Evolutionary conservation across 805 yeast genomes (phyloP), one percentile per base, ranked within the genome.

Genomic region (Trichomonascus vanleenenianus): DNA sequence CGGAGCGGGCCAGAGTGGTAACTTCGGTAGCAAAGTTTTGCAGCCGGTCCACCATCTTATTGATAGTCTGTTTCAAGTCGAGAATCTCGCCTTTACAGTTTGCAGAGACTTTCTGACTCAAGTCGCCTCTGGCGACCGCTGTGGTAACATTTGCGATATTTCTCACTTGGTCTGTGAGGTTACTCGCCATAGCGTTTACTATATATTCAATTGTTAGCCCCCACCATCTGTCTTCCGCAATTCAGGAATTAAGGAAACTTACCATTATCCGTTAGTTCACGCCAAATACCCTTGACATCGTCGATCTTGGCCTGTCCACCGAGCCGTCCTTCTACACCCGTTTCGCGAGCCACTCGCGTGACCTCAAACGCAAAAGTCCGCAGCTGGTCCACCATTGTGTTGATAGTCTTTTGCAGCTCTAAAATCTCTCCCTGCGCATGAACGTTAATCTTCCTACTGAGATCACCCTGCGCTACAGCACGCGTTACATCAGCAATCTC

Each of bases 361-460:
- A 85, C 94, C 63, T 86, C 95, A 54, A 83, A 82, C 1, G 93
- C 91, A 65, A 85, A 85, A 19, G 83, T 80, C 55, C 89, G 70
- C 54, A 85, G 74, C 61, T 85, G 93, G 60, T 83, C 91, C 64
- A 85, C 93, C 93, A 85, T 86, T 48, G 88, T 78, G 60, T 86
- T 86, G 57, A 85, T 85, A 7, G 94, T 86, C 68, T 83, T 83
- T 61, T 85, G 95, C 50, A 86, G 72, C 56, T 83, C 91, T 47
- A 84, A 69, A 51, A 85, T 86, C 65, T 85, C 95, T 40, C 95
- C 95, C 62, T 86, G 95, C 6, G 95, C 95, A 63, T 85, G 91
- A 11, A 86, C 95, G 61, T 84, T 84, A 59, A 86, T 85, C 58
- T 85, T 85, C 42, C 88, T 70, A 0, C 88, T 80, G 53, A 85